phyloP scores from a whole-genome alignment of 305 asterid species.

The Rubia balearica region DNA sequence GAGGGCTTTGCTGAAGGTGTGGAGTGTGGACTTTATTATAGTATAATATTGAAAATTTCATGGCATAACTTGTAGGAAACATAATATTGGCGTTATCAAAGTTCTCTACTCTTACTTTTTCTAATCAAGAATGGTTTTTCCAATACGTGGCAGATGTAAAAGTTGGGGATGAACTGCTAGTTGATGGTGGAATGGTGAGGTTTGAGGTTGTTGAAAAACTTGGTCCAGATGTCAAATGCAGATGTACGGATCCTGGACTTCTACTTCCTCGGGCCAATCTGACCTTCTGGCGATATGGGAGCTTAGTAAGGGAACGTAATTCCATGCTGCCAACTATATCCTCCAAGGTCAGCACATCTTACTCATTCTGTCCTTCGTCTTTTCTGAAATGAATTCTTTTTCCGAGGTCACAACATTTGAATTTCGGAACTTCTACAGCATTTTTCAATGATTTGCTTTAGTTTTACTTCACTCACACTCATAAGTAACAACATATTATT shows the following conservation, averaged over 20 bases:
- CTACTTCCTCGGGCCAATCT: conserved; percentile 91
- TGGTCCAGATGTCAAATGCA: conserved; percentile 98
- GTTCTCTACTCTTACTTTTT: background rate
- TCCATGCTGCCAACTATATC: conserved; percentile 99
- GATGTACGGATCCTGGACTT: conserved; percentile 96
- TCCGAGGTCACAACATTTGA: background rate
- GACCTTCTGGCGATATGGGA: conserved; percentile 98
- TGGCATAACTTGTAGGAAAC: background rate
- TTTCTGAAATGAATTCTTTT: background rate
- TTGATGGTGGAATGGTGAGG: conserved; percentile 99
- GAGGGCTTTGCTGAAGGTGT: conserved; percentile 98
- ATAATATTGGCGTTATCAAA: conserved; percentile 1
- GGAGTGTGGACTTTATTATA: conserved; percentile 26
- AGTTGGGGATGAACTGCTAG: conserved; percentile 91
- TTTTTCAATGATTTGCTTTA: background rate
- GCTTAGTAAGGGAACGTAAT: conserved; percentile 91
- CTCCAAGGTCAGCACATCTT: conserved; percentile 58
- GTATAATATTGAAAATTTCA: background rate
- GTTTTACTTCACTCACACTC: background rate
- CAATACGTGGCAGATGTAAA: conserved; percentile 55
- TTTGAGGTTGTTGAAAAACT: conserved; percentile 93
- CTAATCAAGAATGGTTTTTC: background rate
- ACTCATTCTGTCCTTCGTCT: background rate
- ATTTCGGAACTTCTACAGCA: background rate
- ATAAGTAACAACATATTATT: background rate